These are phyloP conservation scores for Aspergillus bridgeri DNA, from an alignment of 495 filamentous ascomycete species.

Conservation along the genomic window DNA sequence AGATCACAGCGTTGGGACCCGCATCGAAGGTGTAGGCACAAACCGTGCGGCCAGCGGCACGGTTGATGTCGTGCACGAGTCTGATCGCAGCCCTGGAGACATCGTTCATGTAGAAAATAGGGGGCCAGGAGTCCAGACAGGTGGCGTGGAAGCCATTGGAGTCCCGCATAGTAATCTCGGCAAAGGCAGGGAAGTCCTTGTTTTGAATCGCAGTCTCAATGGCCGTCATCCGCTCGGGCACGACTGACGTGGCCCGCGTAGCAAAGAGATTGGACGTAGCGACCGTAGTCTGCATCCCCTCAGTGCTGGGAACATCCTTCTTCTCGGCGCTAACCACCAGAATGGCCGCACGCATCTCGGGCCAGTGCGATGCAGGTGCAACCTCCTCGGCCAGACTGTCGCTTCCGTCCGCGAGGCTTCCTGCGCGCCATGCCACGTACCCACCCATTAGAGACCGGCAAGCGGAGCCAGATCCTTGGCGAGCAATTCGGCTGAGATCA, in stretches of 20 bases:
- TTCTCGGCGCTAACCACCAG: slow-evolving; percentile 88
- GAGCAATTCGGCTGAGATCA: slow-evolving; percentile 81
- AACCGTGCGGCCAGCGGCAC: slow-evolving; percentile 63
- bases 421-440: slow-evolving; percentile 90
- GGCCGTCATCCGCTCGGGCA: slow-evolving; percentile 77
- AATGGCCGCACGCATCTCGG: slow-evolving; percentile 86
- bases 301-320: slow-evolving; percentile 87
- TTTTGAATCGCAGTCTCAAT: slow-evolving; percentile 80
- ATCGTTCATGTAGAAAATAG: slow-evolving; percentile 98
- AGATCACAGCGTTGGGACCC: slow-evolving; percentile 94
- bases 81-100: slow-evolving; percentile 78
- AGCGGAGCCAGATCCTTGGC: slow-evolving; percentile 93
- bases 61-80: slow-evolving; percentile 85
- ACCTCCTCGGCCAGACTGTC: slow-evolving; percentile 86
- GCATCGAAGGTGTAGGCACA: slow-evolving; percentile 98
- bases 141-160: slow-evolving; percentile 95
- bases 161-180: slow-evolving; percentile 87
- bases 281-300: slow-evolving; percentile 96
- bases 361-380: slow-evolving; percentile 85
- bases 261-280: slow-evolving; percentile 78
- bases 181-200: slow-evolving; percentile 83
- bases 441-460: slow-evolving; percentile 90
- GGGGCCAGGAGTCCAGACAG: slow-evolving; percentile 90
- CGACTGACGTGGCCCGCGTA: slow-evolving; percentile 65
- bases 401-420: slow-evolving; percentile 64